Base-by-base conservation (phyloP, 768 basidiomycete species). In the Mycena albidolilacea region DNA sequence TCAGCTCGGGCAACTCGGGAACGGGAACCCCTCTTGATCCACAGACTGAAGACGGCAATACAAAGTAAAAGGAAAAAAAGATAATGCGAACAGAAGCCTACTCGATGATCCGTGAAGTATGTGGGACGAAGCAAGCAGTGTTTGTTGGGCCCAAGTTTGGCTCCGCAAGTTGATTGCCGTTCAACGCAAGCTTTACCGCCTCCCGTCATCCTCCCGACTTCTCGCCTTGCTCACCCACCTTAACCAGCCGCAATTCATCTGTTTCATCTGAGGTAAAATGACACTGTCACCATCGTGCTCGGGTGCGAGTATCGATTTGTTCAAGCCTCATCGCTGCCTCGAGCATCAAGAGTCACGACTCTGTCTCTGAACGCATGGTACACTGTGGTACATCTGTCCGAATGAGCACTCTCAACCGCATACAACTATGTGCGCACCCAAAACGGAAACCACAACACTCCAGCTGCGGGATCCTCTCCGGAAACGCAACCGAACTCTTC, bases 51-150 rank as follows among this genome's bases (percentile, higher is more conserved):
- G 39, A 66, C 41, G 54, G n/a, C 17, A 23, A 38, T n/a, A 50
- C 15, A 6, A 14, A 54, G 52, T 57, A 7, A 55, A 55, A 55
- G 35, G 61, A 11, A 14, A 55, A 57, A 55, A 4, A 30, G 30
- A 30, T 21, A 52, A 48, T 37, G 46, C 67, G 67, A 69, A 61
- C 46, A 69, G 67, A 61, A 3, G 46, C 48, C 3, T 38, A 8
- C 37, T 48, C 37, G 55, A 17, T 67, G 67, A 69, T 69, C 67
- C 60, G 66, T 58, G 66, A 67, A 67, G 66, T 46, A 59, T 67
- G 57, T 43, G 11, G 64, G 23, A 21, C 43, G 57, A 48, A 58
- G 57, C 39, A 66, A 44, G 30, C 12, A 52, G 10, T 17, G 7
- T n/a, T 59, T 30, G 35, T 37, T 58, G 58, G 55, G 55, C 35